Conservation (phyloP, 306 rosid genomes). For the Cicer bijugum region DNA sequence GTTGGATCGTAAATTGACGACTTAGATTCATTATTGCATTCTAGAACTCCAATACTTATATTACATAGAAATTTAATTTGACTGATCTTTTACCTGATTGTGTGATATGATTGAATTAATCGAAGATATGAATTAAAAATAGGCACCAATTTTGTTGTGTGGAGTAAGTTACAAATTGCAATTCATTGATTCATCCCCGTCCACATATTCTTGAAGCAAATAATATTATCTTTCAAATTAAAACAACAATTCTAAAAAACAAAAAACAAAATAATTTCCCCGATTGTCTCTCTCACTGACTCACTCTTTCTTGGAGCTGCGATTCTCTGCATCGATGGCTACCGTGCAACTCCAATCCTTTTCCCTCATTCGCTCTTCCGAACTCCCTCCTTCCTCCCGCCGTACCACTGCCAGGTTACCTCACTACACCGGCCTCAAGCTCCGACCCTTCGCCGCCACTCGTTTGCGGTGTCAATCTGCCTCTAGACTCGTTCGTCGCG, state of each 20-base stretch:
- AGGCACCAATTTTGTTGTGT: too few species aligned
- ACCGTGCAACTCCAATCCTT: constrained; percentile 62
- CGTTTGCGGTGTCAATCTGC: constrained; percentile 35
- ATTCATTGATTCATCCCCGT: too few species aligned
- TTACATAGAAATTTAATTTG: too few species aligned
- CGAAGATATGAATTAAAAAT: too few species aligned
- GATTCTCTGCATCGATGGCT: constrained; percentile 74
- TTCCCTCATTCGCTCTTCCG: constrained; percentile 58
- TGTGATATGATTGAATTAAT: too few species aligned
- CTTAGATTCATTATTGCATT: too few species aligned
- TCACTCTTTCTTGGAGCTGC: constrained; percentile 45
- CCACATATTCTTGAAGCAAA: too few species aligned
- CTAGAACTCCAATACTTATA: too few species aligned
- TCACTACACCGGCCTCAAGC: constrained; percentile 64
- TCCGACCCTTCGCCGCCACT: constrained; percentile 39
- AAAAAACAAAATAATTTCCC: background rate
- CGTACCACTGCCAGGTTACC: constrained; percentile 46
- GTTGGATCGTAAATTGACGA: too few species aligned
- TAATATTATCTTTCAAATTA: background rate
- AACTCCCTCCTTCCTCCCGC: constrained; percentile 55
- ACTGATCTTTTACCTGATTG: too few species aligned
- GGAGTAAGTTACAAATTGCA: too few species aligned
- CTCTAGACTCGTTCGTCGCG: constrained; percentile 49
- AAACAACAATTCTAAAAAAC: background rate
- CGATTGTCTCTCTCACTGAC: background rate